These are phyloP conservation scores for Uronychia binucleata DNA, from an alignment of 73 alveolate species.

Conservation along the genomic window DNA sequence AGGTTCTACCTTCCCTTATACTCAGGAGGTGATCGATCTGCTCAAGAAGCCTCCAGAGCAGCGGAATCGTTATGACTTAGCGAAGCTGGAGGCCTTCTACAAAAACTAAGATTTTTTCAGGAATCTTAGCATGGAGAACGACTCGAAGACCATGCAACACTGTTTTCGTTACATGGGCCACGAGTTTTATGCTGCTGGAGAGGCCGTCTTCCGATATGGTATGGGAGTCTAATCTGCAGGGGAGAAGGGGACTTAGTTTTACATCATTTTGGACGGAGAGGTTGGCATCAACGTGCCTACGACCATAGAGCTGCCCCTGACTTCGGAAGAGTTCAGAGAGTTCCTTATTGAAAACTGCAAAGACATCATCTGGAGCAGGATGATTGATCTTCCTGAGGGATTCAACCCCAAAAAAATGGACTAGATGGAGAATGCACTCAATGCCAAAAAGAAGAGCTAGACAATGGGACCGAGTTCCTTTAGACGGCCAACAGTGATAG, in stretches of 20 bases:
- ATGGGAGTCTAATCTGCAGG: background rate
- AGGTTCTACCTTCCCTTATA: background rate
- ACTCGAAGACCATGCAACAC: background rate
- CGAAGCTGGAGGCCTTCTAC: background rate
- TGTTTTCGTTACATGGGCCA: background rate
- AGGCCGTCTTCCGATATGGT: background rate
- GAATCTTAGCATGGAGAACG: background rate
- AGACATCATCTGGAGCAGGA: background rate
- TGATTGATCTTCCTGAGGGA: background rate
- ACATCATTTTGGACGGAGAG: background rate
- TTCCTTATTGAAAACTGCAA: background rate
- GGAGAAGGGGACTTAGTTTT: background rate
- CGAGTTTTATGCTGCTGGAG: background rate
- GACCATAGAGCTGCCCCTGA: background rate
- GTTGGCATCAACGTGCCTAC: conserved; percentile 11
- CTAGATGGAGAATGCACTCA: no score
- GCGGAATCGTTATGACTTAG: background rate
- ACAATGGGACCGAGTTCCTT: no score
- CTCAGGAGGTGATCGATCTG: background rate
- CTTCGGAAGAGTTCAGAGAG: background rate
- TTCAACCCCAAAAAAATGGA: background rate
- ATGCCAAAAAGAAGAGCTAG: no score
- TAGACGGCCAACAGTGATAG: no score
- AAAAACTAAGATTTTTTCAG: background rate
- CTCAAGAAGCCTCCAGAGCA: background rate